A percentile compares a stretch with the other conserved stretches of the same genome.
Evolutionary conservation across 768 basidiomycete genomes (phyloP).

Genomic region (Rhizopogon salebrosus): DNA sequence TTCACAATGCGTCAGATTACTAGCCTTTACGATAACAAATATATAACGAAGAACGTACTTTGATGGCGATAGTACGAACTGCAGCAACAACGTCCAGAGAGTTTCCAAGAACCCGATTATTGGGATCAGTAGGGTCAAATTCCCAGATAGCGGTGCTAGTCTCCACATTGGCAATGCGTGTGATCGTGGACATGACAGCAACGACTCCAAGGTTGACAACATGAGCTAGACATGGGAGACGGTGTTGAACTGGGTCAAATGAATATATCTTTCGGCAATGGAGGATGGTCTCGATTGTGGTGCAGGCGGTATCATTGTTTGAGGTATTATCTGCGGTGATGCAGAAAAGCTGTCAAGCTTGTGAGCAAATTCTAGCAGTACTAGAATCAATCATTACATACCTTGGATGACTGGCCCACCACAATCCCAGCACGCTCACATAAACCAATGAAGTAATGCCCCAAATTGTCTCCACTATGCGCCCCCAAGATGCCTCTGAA

Average conservation of each 20-base stretch:
- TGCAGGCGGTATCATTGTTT: conserved; percentile 18
- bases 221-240: conserved; percentile 24
- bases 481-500: conserved; percentile 17
- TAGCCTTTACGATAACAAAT: background rate
- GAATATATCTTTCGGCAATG: background rate
- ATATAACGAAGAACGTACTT: conserved; percentile 15
- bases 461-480: conserved; percentile 25
- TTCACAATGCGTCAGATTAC: background rate
- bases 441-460: conserved; percentile 18
- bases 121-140: conserved; percentile 20
- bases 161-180: conserved; percentile 22
- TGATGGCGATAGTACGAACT: conserved; percentile 25
- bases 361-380: conserved; percentile 1
- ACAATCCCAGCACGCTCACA: conserved; percentile 23
- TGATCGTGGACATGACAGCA: conserved; percentile 28
- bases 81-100: conserved; percentile 27
- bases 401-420: conserved; percentile 13
- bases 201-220: conserved; percentile 22
- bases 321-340: conserved; percentile 21
- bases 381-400: conserved; percentile 6
- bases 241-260: conserved; percentile 14
- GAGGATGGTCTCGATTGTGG: conserved; percentile 12
- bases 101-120: conserved; percentile 21
- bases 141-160: conserved; percentile 29
- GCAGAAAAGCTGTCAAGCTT: conserved; percentile 13